These are phyloP conservation scores for Cyclotella cryptica DNA, from an alignment of 108 stramenopile species.

Conservation along the genomic window DNA sequence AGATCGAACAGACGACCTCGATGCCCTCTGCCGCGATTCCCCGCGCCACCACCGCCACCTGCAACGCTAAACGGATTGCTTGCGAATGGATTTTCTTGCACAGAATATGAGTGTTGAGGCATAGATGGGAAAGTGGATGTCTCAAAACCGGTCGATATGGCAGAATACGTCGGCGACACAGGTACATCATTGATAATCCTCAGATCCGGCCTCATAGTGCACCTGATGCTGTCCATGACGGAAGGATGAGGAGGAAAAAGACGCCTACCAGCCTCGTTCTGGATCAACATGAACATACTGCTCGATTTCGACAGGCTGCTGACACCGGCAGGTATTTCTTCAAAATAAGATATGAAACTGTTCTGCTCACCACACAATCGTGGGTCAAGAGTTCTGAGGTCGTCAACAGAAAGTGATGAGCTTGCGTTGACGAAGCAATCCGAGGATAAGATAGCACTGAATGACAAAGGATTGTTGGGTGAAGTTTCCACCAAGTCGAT, in stretches of 20 bases:
- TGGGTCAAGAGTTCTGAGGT: constrained; percentile 70
- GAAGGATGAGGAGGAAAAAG: constrained; percentile 49
- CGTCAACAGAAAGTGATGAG: constrained; percentile 49
- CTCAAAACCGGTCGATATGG: constrained; percentile 20
- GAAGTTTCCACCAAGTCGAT: constrained; percentile 62
- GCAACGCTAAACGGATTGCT: constrained; percentile 16
- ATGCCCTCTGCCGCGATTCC: constrained; percentile 40
- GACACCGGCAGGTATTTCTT: constrained; percentile 61
- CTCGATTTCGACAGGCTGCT: constrained; percentile 60
- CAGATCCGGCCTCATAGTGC: constrained; percentile 44
- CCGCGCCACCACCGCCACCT: constrained; percentile 32
- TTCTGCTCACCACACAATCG: constrained; percentile 61
- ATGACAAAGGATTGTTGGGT: constrained; percentile 69
- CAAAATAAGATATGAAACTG: constrained; percentile 55
- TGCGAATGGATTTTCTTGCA: constrained; percentile 44
- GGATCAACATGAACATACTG: constrained; percentile 73
- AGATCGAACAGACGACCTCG: constrained; percentile 88
- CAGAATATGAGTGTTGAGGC: constrained; percentile 46
- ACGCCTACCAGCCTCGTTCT: constrained; percentile 62
- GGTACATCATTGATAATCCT: constrained; percentile 26
- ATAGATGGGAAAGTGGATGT: constrained; percentile 42
- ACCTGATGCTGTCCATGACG: constrained; percentile 51
- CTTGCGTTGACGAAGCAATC: constrained; percentile 68
- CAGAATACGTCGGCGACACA: constrained; percentile 29
- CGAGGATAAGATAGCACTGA: constrained; percentile 66